Evolutionary conservation across 768 basidiomycete genomes (phyloP), one percentile per base, ranked within the genome.

Genomic region (Hydnomerulius pinastri): DNA sequence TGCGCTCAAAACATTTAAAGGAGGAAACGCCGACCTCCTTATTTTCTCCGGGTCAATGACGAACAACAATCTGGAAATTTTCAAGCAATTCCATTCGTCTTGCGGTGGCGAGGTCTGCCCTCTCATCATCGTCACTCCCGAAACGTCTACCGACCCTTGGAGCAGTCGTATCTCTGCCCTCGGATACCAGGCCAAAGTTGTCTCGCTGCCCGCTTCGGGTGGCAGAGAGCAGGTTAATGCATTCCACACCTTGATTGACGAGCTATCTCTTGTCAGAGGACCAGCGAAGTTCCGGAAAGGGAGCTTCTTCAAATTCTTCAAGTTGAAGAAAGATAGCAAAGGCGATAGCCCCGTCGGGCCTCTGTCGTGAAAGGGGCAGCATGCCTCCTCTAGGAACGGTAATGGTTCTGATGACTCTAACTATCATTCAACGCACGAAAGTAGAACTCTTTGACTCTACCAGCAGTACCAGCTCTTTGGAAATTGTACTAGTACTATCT

Each of bases 91-190:
- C 43, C 62, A 66, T 25, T 6, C 30, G 10, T 38, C 48, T 7
- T 66, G 51, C 41, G 30, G 27, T 13, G 63, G 63, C 23, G 64
- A 66, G 11, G 43, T 64, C 25, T 59, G 62, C n/a, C 63, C 63
- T 32, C 28, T 66, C 20, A 54, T 65, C 10, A 20, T 65, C 20
- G 38, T 66, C 44, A 64, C 59, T 6, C 21, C 61, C 13, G 18
- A 12, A 9, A 15, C 0, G 6, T 56, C 37, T 36, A 37, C 43
- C 15, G 47, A 41, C 2, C 43, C 11, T 5, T 66, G 64, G 63
- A 50, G 6, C 8, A 21, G 5, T 13, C 15, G 43, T 21, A 46
- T 66, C 28, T 4, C 44, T 36, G 5, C 12, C 5, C 33, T 43
- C 11, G 63, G 58, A 23, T 50, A 63, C 30, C 17, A 41, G 4